Evolutionary conservation across 768 basidiomycete species (phyloP), one percentile per base, ranked within the genome.

Genomic region (Russula dissimulans): DNA sequence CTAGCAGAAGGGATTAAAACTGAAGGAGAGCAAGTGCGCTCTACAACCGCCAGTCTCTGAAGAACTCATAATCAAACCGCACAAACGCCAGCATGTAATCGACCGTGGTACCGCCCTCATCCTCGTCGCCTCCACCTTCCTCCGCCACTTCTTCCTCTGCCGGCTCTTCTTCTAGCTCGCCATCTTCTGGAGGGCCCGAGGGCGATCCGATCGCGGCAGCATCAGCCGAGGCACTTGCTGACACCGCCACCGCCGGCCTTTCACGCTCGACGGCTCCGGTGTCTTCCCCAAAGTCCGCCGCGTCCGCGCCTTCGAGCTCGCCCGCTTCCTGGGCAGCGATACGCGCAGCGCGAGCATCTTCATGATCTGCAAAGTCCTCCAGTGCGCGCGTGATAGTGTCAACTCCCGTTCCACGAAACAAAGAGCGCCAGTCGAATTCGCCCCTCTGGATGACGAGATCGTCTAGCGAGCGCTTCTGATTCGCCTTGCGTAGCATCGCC

Each of bases 401-500:
- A 12, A 49, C 58, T 12, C 81, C 87, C 36, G 69, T 70, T 58
- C 88, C 88, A 42, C 77, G 79, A 68, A 97, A 83, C 62, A 95
- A 75, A 43, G 87, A 80, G 52, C 91, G 83, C 94, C 94, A 95
- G 72, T 97, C 93, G 68, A 97, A 97, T 71, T 89, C 91, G 48
- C 95, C 95, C 68, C 84, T 85, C 69, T 94, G 91, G 58, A 97
- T 97, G 66, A 97, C 92, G 53, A 97, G 78, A 61, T 83, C 86
- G 70, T 97, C 92, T 59, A 98, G 76, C 9, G 87, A 84, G 53
- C 94, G 86, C 72, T 98, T 98, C 75, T 98, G 95, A 67, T 98
- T 95, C n/a, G 95, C 95, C 71, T 95, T 97, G 63, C 87, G 86
- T 36, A 98, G 81, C 83, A 98, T 89, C 54, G 93, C 91, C 73